Base-by-base conservation (phyloP, 1,139 yeast species). In the Diutina ranongensis region DNA sequence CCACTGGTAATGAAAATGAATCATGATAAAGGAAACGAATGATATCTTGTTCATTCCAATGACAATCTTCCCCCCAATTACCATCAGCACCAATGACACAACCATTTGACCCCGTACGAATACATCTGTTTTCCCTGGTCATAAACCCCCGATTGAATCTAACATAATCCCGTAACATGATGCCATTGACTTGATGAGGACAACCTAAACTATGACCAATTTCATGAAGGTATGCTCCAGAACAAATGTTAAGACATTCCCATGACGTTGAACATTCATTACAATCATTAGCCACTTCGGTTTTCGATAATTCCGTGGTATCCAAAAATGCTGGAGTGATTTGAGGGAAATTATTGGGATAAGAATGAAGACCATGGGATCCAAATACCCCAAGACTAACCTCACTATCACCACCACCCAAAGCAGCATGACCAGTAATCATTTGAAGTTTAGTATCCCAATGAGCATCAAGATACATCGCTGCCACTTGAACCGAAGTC, bases 221-320 rank as follows among this genome's bases (percentile, higher is more conserved):
- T 59, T 92, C 97, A 60, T 92, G 98, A 83, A 89, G 73, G 55
- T 87, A 88, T 0, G 97, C 97, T 40, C 98, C 97, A 58, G 86
- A 61, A 1, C 97, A 87, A 40, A 92, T 74, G 50, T 84, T 83
- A 40, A 84, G 64, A 56, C 95, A 85, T 61, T 88, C 97, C 96
- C 96, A 92, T 47, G 83, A 74, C 1, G 95, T 76, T 1, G 94
- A 86, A 60, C 95, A 83, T 58, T 87, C 83, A 55, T 78, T 76
- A 51, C 83, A 71, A 59, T 92, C 98, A 58, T 92, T 88, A 8
- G 95, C 97, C 8, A 89, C 96, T 52, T 85, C 88, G 1, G 58
- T 59, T 0, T 71, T 74, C 46, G 80, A 74, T 18, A 84, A 70
- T 19, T 61, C 72, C 0, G 94, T 83, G 12, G 73, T 72, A 58